These are phyloP conservation scores for Aspergillus awamori DNA, from an alignment of 2,329 filamentous ascomycete genomes.

Conservation along the genomic window DNA sequence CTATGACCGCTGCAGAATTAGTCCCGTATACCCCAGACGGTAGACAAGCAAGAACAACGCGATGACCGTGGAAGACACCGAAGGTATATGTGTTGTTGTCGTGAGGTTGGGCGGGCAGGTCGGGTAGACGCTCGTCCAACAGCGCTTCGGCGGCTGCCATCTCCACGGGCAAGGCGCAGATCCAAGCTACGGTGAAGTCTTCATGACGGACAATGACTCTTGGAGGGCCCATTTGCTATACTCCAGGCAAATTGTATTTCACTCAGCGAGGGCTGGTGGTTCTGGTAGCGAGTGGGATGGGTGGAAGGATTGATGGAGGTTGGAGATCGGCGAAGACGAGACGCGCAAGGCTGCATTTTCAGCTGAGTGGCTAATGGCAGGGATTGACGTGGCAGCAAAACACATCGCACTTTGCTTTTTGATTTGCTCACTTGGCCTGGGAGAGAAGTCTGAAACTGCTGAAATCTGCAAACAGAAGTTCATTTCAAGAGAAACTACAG, in stretches of 20 bases:
- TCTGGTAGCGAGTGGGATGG: too few relatives aligned
- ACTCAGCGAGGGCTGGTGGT: too few relatives aligned
- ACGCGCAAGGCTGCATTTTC: too few relatives aligned
- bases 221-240: neutral
- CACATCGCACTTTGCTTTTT: too few relatives aligned
- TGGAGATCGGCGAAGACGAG: too few relatives aligned
- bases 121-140: constrained; percentile 5
- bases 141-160: constrained; percentile 7
- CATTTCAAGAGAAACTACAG: too few relatives aligned
- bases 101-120: neutral
- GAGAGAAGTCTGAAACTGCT: too few relatives aligned
- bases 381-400: too few relatives aligned
- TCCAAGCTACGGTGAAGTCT: constrained; percentile 22
- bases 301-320: too few relatives aligned
- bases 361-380: too few relatives aligned
- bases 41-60: constrained; percentile 34
- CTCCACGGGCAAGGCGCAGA: constrained; percentile 10
- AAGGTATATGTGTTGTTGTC: constrained; percentile 8
- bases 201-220: neutral
- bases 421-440: too few relatives aligned
- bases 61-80: constrained; percentile 24
- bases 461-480: too few relatives aligned
- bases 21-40: constrained; percentile 21
- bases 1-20: constrained; percentile 35
- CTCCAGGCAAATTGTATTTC: neutral